Evolutionary conservation across 1,139 yeast species (phyloP), one percentile per base, ranked within the genome.

Genomic region (Yamadazyma epiphylla): DNA sequence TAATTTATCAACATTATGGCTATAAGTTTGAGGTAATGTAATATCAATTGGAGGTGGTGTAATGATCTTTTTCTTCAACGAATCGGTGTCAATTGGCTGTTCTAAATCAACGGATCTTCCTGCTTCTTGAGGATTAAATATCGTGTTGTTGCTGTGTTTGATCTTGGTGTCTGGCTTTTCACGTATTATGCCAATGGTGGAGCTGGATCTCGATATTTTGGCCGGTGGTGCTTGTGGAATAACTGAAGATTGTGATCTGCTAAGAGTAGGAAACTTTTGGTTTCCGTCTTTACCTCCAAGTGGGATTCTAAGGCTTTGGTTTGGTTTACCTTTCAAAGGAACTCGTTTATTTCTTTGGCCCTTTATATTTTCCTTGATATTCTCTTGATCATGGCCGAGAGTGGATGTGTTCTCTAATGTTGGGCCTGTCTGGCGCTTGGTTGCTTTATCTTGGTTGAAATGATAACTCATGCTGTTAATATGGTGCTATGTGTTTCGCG

Each of bases 271-370:
- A n/a, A 50, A 30, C 20, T 40, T 39, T 17, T 43, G 43, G 43
- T 71, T 71, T 32, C 55, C 63, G 43, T 67, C 70, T 42, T 72
- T 72, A 2, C 76, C 76, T 3, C 75, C 74, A 35, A 72, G 57
- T 0, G 78, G 77, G 2, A 70, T 55, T 41, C 77, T 50, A 10
- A 7, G 7, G 20, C 20, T 17, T 17, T 17, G 20, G 7, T 17
- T 17, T 17, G 20, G 9, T 10, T 7, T 17, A 10, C 20, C 20
- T 17, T 17, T 17, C 20, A 10, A 17, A 7, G 20, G 9, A 17
- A 10, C 10, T 17, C 10, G 7, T 10, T 17, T 17, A 17, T 17
- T 17, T 17, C 10, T 10, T 17, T 17, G 20, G 10, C 10, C 20
- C n/a, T n/a, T n/a, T n/a, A n/a, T n/a, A n/a, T n/a, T n/a, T n/a